Evolutionary conservation across 306 rosid genomes (phyloP), one percentile per base, ranked within the genome.

Genomic region (Alnus rubra): DNA sequence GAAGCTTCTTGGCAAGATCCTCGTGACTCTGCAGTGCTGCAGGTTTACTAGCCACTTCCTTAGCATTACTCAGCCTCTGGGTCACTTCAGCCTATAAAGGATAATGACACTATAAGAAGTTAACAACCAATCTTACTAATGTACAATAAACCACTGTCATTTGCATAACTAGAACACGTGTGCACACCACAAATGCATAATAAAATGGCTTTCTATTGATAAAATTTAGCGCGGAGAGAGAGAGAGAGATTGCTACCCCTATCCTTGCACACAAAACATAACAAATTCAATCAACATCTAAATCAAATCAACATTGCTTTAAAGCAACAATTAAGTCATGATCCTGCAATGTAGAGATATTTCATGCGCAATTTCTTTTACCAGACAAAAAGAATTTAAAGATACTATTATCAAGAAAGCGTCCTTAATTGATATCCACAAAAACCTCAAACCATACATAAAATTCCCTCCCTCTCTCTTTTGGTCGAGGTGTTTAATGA

Each of bases 1-100:
- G 91, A 82, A 96, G 99, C 81, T 96, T 96, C 85, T 83, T 87
- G 37, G 99, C 98, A 76, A 96, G 98, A 90, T 96, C 97, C 86
- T 91, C 98, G 0, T 96, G 99, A 81, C 96, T 90, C 78, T 90
- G 97, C 80, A 87, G 62, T 5, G 81, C 87, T 48, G 76, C 84
- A 79, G 99, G 93, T 88, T 91, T 96, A 78, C 74, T 89, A 58
- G 94, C 86, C 9, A 85, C 82, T 82, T 91, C 99, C 81, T 88
- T 93, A 54, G 96, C 93, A 80, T 89, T 96, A 74, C 85, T 81
- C 82, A 96, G 85, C 90, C 98, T 86, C 81, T 93, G 97, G 72
- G 98, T 89, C 82, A 96, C 99, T 88, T 91, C 99, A 5, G 96
- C 98, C 99, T 96, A 48, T n/a, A 81, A 71, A 74, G 62, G 74